These are phyloP conservation scores for Kitagawia praeruptora DNA, from an alignment of 129 eudicot species.

Conservation along the genomic window DNA sequence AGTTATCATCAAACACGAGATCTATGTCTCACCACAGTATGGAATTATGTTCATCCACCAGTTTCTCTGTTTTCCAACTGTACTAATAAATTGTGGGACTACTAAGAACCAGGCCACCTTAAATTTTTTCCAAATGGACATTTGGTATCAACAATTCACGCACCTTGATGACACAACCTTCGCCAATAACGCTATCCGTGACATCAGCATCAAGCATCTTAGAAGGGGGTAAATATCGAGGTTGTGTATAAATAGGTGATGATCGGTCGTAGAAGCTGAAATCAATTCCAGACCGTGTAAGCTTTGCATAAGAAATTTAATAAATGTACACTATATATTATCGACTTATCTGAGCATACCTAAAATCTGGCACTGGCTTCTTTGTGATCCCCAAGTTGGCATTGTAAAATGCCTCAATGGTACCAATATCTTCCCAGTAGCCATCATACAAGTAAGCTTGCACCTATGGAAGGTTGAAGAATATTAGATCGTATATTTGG, in stretches of 20 bases:
- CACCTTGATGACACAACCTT: constrained; percentile 96
- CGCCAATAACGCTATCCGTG: constrained; percentile 93
- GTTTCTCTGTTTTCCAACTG: neutral
- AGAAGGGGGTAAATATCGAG: constrained; percentile 95
- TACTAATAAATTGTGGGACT: neutral
- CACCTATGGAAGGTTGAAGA: constrained; percentile 39
- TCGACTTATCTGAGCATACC: constrained; percentile 31
- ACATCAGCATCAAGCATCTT: constrained; percentile 99
- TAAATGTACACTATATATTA: neutral
- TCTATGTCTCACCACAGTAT: neutral
- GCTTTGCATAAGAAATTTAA: constrained; percentile 5
- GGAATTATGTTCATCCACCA: neutral
- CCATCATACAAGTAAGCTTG: constrained; percentile 93
- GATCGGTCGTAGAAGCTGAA: constrained; percentile 96
- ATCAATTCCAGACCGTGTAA: constrained; percentile 3
- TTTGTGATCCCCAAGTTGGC: constrained; percentile 86
- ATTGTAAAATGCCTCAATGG: constrained; percentile 91
- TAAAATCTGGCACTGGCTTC: constrained; percentile 92
- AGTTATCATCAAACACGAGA: neutral
- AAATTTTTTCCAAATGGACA: neutral
- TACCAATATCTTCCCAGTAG: constrained; percentile 98
- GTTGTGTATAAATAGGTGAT: constrained; percentile 92
- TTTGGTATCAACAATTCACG: constrained; percentile 8
- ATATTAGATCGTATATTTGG: constrained; percentile 2
- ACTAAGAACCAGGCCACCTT: neutral